phyloP scores from a whole-genome alignment of 2,329 filamentous ascomycete species.

The Phyllosticta citrichinensis region DNA sequence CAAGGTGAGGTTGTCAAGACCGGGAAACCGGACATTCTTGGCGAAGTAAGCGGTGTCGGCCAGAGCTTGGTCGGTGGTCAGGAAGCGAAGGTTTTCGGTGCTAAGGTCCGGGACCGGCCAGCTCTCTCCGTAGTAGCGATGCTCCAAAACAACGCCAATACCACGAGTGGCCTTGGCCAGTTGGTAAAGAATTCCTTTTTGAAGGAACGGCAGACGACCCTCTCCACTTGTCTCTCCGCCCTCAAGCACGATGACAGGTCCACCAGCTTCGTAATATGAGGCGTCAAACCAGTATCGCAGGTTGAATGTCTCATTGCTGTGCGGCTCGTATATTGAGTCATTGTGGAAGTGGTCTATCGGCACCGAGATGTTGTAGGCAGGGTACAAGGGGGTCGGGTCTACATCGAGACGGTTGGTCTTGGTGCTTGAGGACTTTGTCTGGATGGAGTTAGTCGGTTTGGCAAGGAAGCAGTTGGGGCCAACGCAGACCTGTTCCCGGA shows the following conservation, averaged over 20 bases:
- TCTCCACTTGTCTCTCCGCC: slow-evolving; percentile 58
- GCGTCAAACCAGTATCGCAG: slow-evolving; percentile 80
- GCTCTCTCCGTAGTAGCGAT: slow-evolving; percentile 76
- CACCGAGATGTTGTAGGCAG: slow-evolving; percentile 43
- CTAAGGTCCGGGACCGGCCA: slow-evolving; percentile 58
- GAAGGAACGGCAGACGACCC: slow-evolving; percentile 57
- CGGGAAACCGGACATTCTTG: slow-evolving; percentile 58
- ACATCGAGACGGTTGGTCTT: slow-evolving; percentile 12
- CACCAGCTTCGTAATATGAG: slow-evolving; percentile 62
- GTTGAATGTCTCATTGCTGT: slow-evolving; percentile 56
- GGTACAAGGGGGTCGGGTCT: slow-evolving; percentile 33
- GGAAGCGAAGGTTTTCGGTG: slow-evolving; percentile 63
- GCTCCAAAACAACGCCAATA: slow-evolving; percentile 72
- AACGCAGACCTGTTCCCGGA: slow-evolving; percentile 5
- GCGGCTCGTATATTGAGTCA: slow-evolving; percentile 66
- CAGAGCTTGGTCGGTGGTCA: slow-evolving; percentile 73
- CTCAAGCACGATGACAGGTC: slow-evolving; percentile 69
- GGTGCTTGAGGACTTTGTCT: not conserved
- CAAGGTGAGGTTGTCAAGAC: slow-evolving; percentile 56
- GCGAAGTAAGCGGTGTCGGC: slow-evolving; percentile 79
- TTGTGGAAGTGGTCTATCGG: slow-evolving; percentile 78
- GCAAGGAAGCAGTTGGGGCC: not conserved
- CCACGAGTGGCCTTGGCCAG: slow-evolving; percentile 62
- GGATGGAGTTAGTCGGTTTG: not conserved
- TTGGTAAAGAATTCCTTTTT: slow-evolving; percentile 67